Evolutionary conservation across 257 asterid genomes (phyloP).

Genomic region (Gardenia jasminoides): DNA sequence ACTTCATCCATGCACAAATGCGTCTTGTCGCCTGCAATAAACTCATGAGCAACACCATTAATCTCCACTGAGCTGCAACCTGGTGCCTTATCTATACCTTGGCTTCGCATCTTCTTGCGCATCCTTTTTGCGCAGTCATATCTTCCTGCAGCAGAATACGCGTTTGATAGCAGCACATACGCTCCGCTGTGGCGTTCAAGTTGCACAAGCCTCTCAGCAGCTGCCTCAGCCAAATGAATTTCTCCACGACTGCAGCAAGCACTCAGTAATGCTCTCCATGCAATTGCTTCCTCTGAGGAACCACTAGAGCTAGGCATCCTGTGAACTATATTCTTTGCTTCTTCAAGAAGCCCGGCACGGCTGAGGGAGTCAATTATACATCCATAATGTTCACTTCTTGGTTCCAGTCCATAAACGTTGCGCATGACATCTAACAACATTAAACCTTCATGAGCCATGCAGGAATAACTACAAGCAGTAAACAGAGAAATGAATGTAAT

Average conservation of each 20-base stretch:
- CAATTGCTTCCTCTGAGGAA: slow-evolving; percentile 47
- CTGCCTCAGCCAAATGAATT: slow-evolving; percentile 51
- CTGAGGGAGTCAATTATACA: slow-evolving; percentile 61
- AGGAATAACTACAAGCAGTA: slow-evolving; percentile 64
- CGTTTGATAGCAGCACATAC: slow-evolving; percentile 59
- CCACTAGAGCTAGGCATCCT: slow-evolving; percentile 36
- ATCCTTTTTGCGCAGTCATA: slow-evolving; percentile 39
- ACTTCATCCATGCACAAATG: slow-evolving; percentile 36
- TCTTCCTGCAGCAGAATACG: slow-evolving; percentile 56
- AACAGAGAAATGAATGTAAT: slow-evolving; percentile 59
- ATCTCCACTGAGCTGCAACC: slow-evolving; percentile 80
- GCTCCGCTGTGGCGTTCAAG: slow-evolving; percentile 69
- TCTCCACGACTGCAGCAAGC: slow-evolving; percentile 50
- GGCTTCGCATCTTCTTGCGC: slow-evolving; percentile 53
- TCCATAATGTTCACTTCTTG: slow-evolving; percentile 62
- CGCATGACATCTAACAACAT: slow-evolving; percentile 43
- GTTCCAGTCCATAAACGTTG: slow-evolving; percentile 48
- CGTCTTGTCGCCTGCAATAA: slow-evolving; percentile 58
- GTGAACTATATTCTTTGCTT: slow-evolving; percentile 48
- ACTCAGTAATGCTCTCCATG: slow-evolving; percentile 69
- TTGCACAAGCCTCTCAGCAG: slow-evolving; percentile 49
- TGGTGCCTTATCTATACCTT: slow-evolving; percentile 61
- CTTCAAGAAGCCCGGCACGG: slow-evolving; percentile 48
- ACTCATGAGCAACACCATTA: slow-evolving; percentile 54
- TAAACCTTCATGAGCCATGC: slow-evolving; percentile 59